Base-by-base conservation (phyloP, 345 rosid genomes). In the Lumnitzera racemosa region DNA sequence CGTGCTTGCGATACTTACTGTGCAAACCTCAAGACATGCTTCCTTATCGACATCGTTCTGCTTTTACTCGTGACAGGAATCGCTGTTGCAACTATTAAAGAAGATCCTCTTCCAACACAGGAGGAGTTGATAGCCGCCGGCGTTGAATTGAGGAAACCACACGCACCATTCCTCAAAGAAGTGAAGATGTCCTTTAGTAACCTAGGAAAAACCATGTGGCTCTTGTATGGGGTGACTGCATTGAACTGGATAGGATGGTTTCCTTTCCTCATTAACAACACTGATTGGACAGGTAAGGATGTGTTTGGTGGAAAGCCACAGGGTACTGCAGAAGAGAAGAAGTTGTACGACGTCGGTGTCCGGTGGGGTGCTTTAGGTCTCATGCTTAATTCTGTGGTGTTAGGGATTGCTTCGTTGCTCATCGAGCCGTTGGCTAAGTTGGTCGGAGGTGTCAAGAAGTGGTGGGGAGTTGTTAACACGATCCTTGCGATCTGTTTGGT, bases 241-340 rank as follows among this genome's bases (percentile, higher is more conserved):
- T 73, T 92, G 1, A 92, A 92, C 73, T 92, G 98, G 98, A 51
- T 83, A 24, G 97, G 86, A 0, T 89, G 96, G 96, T 89, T 89
- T 61, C 98, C 96, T 8, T 91, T 91, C 75, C 63, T 89, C 50
- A 68, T 89, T 53, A 89, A 75, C 70, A 88, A 88, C 69, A 91
- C 98, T 8, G 96, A 91, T 17, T 91, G 96, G 98, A 81, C 89
- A 89, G 98, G 96, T 17, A 71, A 88, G 24, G 92, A 91, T 62
- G 90, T 91, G 54, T 91, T 80, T 82, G 98, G 98, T 1, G 98
- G 98, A 2, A 55, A 69, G 63, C 69, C 89, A 0, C 62, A 60
- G 11, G 86, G 86, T 3, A 24, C 24, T 0, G 61, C 59, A 2
- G 62, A 20, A 4, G 58, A 64, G 54, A 48, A 63, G 65, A 69